These are phyloP conservation scores for Gastrodia elata DNA, from an alignment of 106 monocot genomes.

Conservation along the genomic window DNA sequence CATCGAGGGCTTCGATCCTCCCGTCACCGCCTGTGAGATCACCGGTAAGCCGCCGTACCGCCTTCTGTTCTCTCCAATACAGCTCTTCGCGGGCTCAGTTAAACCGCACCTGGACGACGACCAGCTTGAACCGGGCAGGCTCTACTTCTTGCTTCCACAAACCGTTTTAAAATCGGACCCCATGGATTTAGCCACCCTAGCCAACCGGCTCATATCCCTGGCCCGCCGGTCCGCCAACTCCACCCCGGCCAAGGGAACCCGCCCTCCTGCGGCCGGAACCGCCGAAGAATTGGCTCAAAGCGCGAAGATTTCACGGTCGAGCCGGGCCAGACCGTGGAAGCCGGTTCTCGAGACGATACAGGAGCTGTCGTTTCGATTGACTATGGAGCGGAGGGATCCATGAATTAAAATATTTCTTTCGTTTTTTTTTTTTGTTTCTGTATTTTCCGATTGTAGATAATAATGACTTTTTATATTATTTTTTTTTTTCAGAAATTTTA, in stretches of 20 bases:
- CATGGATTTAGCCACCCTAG: conserved; percentile 35
- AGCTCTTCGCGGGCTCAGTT: conserved; percentile 29
- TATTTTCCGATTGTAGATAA: too few relatives aligned
- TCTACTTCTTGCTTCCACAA: conserved; percentile 73
- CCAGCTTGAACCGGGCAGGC: conserved; percentile 41
- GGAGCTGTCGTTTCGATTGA: conserved; percentile 44
- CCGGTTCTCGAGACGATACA: conserved; percentile 69
- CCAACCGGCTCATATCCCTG: conserved; percentile 35
- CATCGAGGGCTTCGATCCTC: conserved; percentile 44
- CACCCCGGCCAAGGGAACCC: conserved; percentile 5
- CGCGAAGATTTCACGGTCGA: neutral
- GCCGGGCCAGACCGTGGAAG: conserved; percentile 29
- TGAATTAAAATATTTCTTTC: neutral
- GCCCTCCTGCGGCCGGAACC: neutral
- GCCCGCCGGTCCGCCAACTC: conserved; percentile 23
- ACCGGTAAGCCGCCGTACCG: conserved; percentile 35
- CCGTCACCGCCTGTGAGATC: conserved; percentile 40
- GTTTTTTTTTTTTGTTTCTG: neutral
- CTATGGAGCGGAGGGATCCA: conserved; percentile 24
- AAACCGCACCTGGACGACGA: conserved; percentile 29
- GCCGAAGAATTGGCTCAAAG: neutral
- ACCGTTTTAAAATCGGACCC: conserved; percentile 46
- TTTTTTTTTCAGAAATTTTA: too few relatives aligned
- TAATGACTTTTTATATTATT: too few relatives aligned
- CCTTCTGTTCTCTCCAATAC: conserved; percentile 48